Conservation (phyloP, 768 basidiomycete species). For the Termitomyces eurrhizus region DNA sequence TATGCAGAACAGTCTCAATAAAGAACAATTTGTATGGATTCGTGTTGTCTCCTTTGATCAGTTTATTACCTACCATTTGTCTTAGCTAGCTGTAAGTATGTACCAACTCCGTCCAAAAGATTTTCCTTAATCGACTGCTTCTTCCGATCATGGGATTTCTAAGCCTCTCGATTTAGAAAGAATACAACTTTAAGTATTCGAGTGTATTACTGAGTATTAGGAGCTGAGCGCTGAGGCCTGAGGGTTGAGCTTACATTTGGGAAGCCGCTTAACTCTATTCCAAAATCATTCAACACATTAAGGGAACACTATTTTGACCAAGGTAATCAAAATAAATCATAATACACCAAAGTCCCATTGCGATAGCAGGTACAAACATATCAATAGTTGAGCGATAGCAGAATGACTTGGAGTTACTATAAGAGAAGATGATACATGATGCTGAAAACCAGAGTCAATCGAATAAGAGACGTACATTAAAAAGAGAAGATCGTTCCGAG, state of each 20-base stretch:
- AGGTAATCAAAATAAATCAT: not conserved
- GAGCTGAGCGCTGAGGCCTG: not conserved
- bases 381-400: not conserved
- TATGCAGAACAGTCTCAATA: constrained; percentile 71
- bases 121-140: not conserved
- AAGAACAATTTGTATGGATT: constrained; percentile 6
- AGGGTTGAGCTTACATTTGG: not conserved
- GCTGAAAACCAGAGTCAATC: not conserved
- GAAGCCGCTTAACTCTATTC: not conserved
- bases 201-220: not conserved
- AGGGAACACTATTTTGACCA: not conserved
- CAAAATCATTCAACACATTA: not conserved
- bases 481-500: constrained; percentile 2
- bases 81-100: not conserved
- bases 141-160: not conserved
- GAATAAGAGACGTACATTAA: not conserved
- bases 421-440: not conserved
- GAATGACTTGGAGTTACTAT: not conserved
- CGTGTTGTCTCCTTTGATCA: constrained; percentile 4
- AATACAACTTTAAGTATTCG: not conserved
- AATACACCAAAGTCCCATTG: not conserved
- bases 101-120: not conserved
- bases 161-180: not conserved
- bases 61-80: not conserved
- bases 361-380: not conserved